Evolutionary conservation across 208 protist genomes (phyloP).

Genomic region (Entamoeba histolytica): DNA sequence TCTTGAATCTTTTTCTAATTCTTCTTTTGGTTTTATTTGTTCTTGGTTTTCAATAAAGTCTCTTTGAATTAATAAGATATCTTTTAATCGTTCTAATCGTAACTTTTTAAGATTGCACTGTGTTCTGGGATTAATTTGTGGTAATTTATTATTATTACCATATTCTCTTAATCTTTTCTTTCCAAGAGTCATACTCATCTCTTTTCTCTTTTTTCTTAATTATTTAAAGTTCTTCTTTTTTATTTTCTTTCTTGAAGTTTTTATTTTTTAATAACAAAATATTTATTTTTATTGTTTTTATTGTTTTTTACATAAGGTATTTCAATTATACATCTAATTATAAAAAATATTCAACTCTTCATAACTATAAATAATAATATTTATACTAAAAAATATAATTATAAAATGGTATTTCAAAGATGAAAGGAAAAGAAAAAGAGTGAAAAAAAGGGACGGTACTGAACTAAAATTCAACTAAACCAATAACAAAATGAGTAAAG

Average conservation of each 20-base stretch:
- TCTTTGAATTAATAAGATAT: constrained; percentile 93
- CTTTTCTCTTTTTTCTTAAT: not conserved
- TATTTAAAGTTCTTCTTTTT: too few species aligned
- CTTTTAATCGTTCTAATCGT: constrained; percentile 87
- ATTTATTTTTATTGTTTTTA: too few species aligned
- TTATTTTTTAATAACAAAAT: too few species aligned
- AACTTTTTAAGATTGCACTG: constrained; percentile 85
- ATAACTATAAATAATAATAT: too few species aligned
- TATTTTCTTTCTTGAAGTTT: too few species aligned
- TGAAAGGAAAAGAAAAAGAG: not conserved
- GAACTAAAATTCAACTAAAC: not conserved
- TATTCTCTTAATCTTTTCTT: not conserved
- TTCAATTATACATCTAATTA: too few species aligned
- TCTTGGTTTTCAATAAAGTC: constrained; percentile 66
- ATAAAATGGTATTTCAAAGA: too few species aligned
- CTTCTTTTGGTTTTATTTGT: constrained; percentile 56
- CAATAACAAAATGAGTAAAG: not conserved
- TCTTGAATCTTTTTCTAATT: constrained; percentile 41
- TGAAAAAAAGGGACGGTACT: not conserved
- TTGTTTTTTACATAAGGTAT: too few species aligned
- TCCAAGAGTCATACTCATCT: not conserved
- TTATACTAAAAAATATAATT: too few species aligned
- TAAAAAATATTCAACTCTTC: too few species aligned
- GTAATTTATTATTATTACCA: constrained; percentile 16
- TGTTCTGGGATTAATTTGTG: constrained; percentile 67